Evolutionary conservation across 768 basidiomycete genomes (phyloP), one percentile per base, ranked within the genome.

Genomic region (Solioccasus polychromus): DNA sequence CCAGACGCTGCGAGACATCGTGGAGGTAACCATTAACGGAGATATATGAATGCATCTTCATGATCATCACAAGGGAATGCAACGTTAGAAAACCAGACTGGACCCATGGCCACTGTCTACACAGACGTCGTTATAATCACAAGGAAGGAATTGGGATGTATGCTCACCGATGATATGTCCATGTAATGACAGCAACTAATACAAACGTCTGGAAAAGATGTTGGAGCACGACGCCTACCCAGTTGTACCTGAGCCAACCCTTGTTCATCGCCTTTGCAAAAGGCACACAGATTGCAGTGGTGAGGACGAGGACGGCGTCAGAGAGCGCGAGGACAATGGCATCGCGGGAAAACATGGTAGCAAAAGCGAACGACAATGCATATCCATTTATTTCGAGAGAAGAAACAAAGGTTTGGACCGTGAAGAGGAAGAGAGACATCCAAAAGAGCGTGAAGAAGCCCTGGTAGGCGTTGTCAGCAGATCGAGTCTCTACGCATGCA

Each of bases 381-480:
- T 81, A 80, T 17, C 93, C 93, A 39, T 73, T 83, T n/a, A 75
- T 73, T 61, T 92, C 85, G 52, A 87, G 81, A 61, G 83, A 83
- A 40, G 75, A 77, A 42, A 91, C 71, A 66, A 89, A 91, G 4
- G 88, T 88, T 54, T 84, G 77, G 31, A 92, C 62, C 10, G 84
- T 79, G 60, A 92, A 83, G 39, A 95, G 77, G 57, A 89, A 92
- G 53, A 94, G 79, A 18, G 85, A 85, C 44, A 89, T 82, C 83
- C 96, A 98, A 70, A 98, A 98, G 39, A 98, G 77, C 4, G 88
- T 81, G 67, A 92, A 97, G 72, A 98, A 98, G 1, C 95, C 95
- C 85, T 88, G 55, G 19, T 0, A 26, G 46, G 39, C 8, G 24
- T 17, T 17, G 38, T 56, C n/a, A 55, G 34, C 12, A 36, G n/a